Conservation (phyloP, 2,329 filamentous ascomycete species). For the Alternaria incomplexa region DNA sequence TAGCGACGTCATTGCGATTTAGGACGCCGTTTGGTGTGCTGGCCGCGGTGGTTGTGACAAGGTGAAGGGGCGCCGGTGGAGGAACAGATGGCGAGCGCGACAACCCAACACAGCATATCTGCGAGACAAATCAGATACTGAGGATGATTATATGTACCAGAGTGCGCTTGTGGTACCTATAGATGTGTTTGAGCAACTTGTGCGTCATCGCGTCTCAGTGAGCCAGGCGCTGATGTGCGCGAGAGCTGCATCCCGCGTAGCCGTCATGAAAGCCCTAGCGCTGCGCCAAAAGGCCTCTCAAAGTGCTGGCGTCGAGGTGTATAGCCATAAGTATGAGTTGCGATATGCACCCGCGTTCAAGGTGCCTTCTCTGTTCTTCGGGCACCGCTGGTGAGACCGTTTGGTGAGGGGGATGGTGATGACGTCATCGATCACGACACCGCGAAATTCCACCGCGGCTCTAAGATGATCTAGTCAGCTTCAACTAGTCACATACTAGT, state of each 20-base stretch:
- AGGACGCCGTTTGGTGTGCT: not conserved
- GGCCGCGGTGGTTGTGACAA: not conserved
- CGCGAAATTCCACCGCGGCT: too few relatives aligned
- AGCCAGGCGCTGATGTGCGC: not conserved
- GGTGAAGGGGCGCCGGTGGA: not conserved
- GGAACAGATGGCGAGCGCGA: not conserved
- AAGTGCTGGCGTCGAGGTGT: not conserved
- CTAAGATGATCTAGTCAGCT: not conserved
- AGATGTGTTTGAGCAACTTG: not conserved
- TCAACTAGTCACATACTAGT: rapidly evolving
- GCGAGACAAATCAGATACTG: not conserved
- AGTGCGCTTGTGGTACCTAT: not conserved
- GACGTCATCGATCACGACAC: not conserved
- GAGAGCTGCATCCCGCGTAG: not conserved
- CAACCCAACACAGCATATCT: not conserved
- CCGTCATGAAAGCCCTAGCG: rapidly evolving
- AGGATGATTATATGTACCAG: rapidly evolving
- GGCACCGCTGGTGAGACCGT: not conserved
- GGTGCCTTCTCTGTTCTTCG: not conserved
- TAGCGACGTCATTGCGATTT: not conserved
- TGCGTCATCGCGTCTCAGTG: not conserved
- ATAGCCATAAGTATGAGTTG: not conserved
- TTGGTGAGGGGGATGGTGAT: not conserved
- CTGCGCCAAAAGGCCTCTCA: not conserved
- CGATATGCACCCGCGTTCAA: not conserved